A percentile compares a stretch with the other conserved stretches of the same genome.
phyloP scores from a whole-genome alignment of 2,329 filamentous ascomycete species.

The Nemania sp. region DNA sequence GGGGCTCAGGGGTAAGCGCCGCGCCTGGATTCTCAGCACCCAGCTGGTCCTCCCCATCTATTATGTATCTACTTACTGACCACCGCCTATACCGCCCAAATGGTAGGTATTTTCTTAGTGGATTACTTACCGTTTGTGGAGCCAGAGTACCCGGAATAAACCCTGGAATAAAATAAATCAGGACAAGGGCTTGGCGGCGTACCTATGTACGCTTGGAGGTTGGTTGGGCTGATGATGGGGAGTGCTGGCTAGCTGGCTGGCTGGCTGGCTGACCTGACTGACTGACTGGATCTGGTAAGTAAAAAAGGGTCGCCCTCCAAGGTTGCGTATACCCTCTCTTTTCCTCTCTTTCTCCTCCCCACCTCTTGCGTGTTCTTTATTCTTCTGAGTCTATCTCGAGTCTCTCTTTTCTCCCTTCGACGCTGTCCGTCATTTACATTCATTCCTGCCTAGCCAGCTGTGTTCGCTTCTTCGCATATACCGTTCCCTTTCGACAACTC shows the following conservation, averaged over 20 bases:
- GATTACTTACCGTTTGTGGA: constrained; percentile 35
- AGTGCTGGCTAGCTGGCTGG: constrained; percentile 19
- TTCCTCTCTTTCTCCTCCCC: constrained; percentile 41
- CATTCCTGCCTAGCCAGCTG: constrained; percentile 48
- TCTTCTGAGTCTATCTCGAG: constrained; percentile 51
- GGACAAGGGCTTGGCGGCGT: not conserved
- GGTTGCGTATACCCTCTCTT: constrained; percentile 41
- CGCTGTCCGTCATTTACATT: constrained; percentile 49
- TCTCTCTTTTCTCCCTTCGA: constrained; percentile 50
- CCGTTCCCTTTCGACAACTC: constrained; percentile 38
- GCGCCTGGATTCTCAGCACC: constrained; percentile 24
- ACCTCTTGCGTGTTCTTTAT: constrained; percentile 48
- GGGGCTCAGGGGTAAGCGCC: constrained; percentile 47
- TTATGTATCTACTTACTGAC: constrained; percentile 7
- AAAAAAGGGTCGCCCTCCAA: constrained; percentile 40
- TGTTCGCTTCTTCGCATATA: constrained; percentile 46
- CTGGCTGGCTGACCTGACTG: constrained; percentile 8
- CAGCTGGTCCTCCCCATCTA: constrained; percentile 28
- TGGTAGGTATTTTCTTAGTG: constrained; percentile 2
- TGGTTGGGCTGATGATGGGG: constrained; percentile 1
- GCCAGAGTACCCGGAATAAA: constrained; percentile 38
- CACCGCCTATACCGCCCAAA: constrained; percentile 7
- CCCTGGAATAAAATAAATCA: constrained; percentile 32
- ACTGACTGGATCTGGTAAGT: constrained; percentile 23
- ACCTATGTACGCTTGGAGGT: not conserved